Evolutionary conservation across 306 rosid species (phyloP), one percentile per base, ranked within the genome.

Genomic region (Sphenostylis stenocarpa): DNA sequence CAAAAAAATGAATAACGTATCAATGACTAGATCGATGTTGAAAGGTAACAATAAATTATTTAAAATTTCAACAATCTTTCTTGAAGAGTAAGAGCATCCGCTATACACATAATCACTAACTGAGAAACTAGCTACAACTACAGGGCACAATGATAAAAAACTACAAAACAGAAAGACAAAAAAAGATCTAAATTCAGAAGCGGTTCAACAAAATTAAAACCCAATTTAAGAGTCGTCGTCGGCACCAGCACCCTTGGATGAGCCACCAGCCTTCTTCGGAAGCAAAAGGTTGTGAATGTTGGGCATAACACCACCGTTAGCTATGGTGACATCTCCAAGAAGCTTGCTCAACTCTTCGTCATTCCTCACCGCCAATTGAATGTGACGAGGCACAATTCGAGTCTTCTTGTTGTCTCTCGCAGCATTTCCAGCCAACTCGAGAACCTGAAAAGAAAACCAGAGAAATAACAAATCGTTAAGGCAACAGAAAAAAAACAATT

Each of bases 291-390:
- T 94, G 85, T 94, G 98, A 69, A 94, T 94, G 83, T 94, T 94
- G 16, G 98, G 98, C 96, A 92, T 92, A 3, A 94, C 98, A 58
- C 98, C 98, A 7, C 98, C 98, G 3, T 92, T 94, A 1, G 98
- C 98, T 33, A 94, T 94, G 0, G 97, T 94, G 12, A 94, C 98
- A 47, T 89, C 95, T 0, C 98, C 98, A 1, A 94, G 87, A 73
- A 94, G 97, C 82, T 91, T 91, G 85, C 98, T 94, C 19, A 94
- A 86, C 45, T 94, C 98, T 36, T 94, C 98, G 1, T 94, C 97
- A 10, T 91, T 94, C 21, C 96, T 80, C 1, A 94, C 97, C 0
- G 96, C 97, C 0, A 94, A 84, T 23, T 94, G 97, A 20, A 91
- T 91, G 24, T 94, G 97, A 3, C 97, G 92, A 0, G 98, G 98